Percentiles rank a stretch among this genome's conserved stretches.
These are phyloP conservation scores for Dittrichia graveolens DNA, from an alignment of 129 eudicot species.

Conservation along the genomic window DNA sequence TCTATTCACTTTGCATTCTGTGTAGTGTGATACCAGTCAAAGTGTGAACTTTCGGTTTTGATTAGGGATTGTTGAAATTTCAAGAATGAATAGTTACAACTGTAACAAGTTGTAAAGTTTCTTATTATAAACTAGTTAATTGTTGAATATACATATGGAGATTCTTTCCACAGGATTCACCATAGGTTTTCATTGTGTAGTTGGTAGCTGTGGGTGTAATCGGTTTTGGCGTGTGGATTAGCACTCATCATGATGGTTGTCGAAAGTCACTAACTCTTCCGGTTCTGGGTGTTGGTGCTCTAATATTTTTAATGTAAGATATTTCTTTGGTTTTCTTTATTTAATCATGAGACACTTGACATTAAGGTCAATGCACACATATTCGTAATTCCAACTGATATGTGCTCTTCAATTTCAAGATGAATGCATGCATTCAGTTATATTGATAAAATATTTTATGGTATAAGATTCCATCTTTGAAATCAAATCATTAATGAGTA, in stretches of 20 bases:
- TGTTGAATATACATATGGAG: not conserved
- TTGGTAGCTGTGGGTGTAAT: slow-evolving; percentile 78
- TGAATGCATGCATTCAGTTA: slow-evolving; percentile 17
- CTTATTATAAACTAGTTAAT: not conserved
- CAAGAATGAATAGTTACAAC: not conserved
- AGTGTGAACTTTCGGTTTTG: not conserved
- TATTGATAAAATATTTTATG: not conserved
- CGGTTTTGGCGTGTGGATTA: slow-evolving; percentile 93
- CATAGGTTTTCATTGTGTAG: slow-evolving; percentile 33
- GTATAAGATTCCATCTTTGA: not conserved
- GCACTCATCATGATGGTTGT: slow-evolving; percentile 78
- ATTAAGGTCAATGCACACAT: not conserved
- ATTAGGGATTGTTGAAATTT: not conserved
- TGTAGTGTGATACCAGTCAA: slow-evolving; percentile 5
- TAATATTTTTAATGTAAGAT: slow-evolving; percentile 70
- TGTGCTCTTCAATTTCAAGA: not conserved
- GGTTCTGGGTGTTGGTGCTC: slow-evolving; percentile 76
- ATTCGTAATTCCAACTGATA: not conserved
- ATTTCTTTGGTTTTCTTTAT: slow-evolving; percentile 7
- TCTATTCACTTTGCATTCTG: not conserved
- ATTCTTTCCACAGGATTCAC: not conserved
- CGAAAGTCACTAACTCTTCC: slow-evolving; percentile 90
- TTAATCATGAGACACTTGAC: not conserved
- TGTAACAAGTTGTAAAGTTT: not conserved
- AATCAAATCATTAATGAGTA: not conserved